A percentile compares a stretch with the other conserved stretches of the same genome.
phyloP scores from a whole-genome alignment of 768 basidiomycete species.

The Mycena leptocephala region DNA sequence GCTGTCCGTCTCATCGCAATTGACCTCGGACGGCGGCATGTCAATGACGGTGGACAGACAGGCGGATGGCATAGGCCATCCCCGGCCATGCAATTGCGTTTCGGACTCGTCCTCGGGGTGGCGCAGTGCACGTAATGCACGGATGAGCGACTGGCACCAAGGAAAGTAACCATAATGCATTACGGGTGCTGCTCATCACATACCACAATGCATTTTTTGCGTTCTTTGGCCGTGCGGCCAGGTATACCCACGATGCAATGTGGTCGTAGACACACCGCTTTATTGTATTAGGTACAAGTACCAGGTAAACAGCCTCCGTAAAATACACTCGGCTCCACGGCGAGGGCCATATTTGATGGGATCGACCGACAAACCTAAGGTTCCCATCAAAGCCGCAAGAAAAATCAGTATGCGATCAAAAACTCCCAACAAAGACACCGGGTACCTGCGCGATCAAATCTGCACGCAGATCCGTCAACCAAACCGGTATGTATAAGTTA shows the following conservation, averaged over 20 bases:
- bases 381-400: no score
- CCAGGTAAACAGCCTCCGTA: no score
- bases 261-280: neutral
- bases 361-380: no score
- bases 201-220: neutral
- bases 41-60: constrained; percentile 3
- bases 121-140: constrained; percentile 16
- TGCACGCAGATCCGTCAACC: no score
- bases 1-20: neutral
- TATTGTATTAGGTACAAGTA: neutral
- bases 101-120: neutral
- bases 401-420: no score
- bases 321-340: no score
- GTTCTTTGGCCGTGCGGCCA: neutral
- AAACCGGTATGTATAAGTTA: no score
- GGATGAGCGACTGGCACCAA: constrained; percentile 8
- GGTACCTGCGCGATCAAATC: no score
- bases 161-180: neutral
- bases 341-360: no score
- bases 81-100: neutral
- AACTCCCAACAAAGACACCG: no score
- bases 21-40: neutral
- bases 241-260: neutral
- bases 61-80: neutral
- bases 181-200: neutral